Base-by-base conservation (phyloP, 768 basidiomycete species). In the Kwoniella sp. region DNA sequence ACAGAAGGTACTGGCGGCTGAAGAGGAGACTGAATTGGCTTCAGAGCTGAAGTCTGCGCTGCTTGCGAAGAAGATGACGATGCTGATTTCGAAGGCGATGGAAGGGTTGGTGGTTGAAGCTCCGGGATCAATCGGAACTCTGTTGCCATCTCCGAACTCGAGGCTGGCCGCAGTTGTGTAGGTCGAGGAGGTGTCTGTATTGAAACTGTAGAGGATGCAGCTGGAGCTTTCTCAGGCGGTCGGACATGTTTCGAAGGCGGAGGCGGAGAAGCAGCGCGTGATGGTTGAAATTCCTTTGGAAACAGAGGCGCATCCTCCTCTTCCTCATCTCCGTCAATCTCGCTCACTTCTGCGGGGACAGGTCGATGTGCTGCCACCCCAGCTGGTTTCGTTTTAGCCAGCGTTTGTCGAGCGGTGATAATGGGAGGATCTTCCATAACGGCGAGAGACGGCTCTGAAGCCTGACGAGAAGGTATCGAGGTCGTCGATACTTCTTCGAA, bases 401-500 rank as follows among this genome's bases (percentile, higher is more conserved):
- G 29, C 1, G 9, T 49, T 21, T 62, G 60, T 24, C 60, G 36
- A 24, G 60, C 60, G 15, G 47, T 54, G 24, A 56, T 50, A 1
- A 62, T 24, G 2, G 60, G 60, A 4, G 55, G 60, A 30, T 67
- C 65, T 12, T 60, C 56, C 17, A 44, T 3, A 10, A 15, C 40
- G n/a, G 57, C 55, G 0, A 33, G n/a, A 19, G 19, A 29, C 26
- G 15, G 19, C 40, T 33, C 27, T n/a, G 49, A 52, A 19, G 26
- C 50, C 50, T 13, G 58, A 40, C 50, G 49, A 6, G 25, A 33
- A 25, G 58, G 58, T 21, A 30, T 26, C 26, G 49, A 52, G 33
- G 37, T 50, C 8, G 64, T 47, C 21, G 59, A 29, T 25, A 80
- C 67, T 29, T 74, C 72, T 33, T 76, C 77, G 51, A 74, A 71